These are phyloP conservation scores for Catenaria anguillulae DNA, from an alignment of 371 early-diverging fungal genomes.

Conservation along the genomic window DNA sequence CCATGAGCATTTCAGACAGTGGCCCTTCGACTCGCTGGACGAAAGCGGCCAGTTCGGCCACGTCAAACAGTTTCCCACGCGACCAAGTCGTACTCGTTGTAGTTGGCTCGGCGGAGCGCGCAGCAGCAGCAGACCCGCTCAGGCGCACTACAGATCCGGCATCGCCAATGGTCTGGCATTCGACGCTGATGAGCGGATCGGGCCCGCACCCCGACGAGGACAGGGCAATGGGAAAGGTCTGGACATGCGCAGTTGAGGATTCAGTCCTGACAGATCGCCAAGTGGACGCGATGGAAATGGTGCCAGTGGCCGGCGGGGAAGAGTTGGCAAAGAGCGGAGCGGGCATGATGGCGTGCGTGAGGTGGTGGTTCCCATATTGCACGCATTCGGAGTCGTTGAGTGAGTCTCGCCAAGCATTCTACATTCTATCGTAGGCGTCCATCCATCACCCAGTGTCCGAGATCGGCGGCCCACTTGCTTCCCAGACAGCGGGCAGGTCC, in stretches of 20 bases:
- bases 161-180: not conserved
- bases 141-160: not conserved
- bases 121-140: not conserved
- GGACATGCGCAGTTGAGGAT: not conserved
- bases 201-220: not conserved
- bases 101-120: too few relatives aligned
- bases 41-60: too few relatives aligned
- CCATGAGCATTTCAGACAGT: not conserved
- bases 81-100: not conserved
- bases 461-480: too few relatives aligned
- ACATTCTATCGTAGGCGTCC: too few relatives aligned
- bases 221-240: not conserved
- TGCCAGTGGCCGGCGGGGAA: not conserved
- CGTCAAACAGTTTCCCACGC: too few relatives aligned
- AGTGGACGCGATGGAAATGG: not conserved
- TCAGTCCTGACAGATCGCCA: not conserved
- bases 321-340: too few relatives aligned
- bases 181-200: not conserved
- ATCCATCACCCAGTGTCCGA: too few relatives aligned
- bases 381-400: too few relatives aligned
- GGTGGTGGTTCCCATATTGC: too few relatives aligned
- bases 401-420: too few relatives aligned
- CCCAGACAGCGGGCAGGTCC: too few relatives aligned
- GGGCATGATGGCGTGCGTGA: too few relatives aligned
- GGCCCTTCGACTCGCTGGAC: not conserved